Base-by-base conservation (phyloP, 352 stramenopile genomes). In the Phytophthora chlamydospora region DNA sequence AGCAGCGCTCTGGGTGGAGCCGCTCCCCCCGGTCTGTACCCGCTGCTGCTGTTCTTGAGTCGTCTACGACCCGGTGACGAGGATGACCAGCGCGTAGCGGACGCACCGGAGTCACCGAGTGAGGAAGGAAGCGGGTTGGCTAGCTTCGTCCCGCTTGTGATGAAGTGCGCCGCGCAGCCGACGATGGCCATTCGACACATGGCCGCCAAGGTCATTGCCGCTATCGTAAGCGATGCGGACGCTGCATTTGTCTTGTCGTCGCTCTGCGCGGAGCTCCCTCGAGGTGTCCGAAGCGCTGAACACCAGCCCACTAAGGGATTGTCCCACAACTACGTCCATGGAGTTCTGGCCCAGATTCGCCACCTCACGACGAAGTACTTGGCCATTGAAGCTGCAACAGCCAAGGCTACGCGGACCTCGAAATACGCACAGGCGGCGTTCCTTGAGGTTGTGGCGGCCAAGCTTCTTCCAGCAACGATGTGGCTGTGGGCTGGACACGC, bases 121-220 rank as follows among this genome's bases (percentile, higher is more conserved):
- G 67, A 73, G n/a, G 49, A 68, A 13, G 57, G 54, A 35, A 54
- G 21, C 50, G 57, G 49, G 9, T 47, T 77, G 11, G 64, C 66
- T 6, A 73, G 56, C 35, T 93, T 96, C 38, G 63, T 91, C 12
- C 85, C 85, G 14, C 72, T 92, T 7, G 78, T 93, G 13, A 64
- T 86, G 31, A 62, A 78, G 49, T 94, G 88, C 54, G 84, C 84
- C 11, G 80, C 66, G 34, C 80, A 93, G 36, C 73, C 77, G 5
- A 85, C 85, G n/a, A 85, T 89, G 58, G 71, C 87, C 32, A 88
- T 91, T 34, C 85, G 85, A 14, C 68, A 89, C 27, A 96, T 96
- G 82, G 80, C 88, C 34, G 84, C 84, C 0, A 76, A 86, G 47
- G 88, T 90, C n/a, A 50, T 96, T 24, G 85, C 79, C 0, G 63